Base-by-base conservation (phyloP, 495 filamentous ascomycete species). In the Podospora pseudopauciseta region DNA sequence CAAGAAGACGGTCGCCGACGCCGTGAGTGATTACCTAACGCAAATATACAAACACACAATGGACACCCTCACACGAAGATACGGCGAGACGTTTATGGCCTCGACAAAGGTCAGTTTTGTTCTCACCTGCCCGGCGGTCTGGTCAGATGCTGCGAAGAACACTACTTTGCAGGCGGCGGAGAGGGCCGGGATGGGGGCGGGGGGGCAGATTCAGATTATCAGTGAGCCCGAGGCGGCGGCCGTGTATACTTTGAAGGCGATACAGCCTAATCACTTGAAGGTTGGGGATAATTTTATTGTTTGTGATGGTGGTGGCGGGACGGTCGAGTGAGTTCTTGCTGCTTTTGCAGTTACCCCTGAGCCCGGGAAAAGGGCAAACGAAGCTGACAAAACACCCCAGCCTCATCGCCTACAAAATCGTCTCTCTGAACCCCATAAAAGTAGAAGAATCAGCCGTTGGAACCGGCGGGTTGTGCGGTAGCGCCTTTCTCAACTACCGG, bases 81-180 rank as follows among this genome's bases (percentile, higher is more conserved):
- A 91, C 49, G 89, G 88, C 59, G 79, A 85, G 70, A 84, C 85
- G 5, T 86, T 89, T 67, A 84, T 93, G 75, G 79, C 81, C 5
- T 84, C 81, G 2, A 90, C 85, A 9, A 84, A 83, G 49, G 84
- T 91, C 34, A 85, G 88, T 55, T 91, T 89, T 68, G 86, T 92
- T 27, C 79, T 93, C 27, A 93, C 90, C 0, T 91, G 91, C 49
- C 90, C 90, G 5, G 90, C 90, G n/a, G 86, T 93, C n/a, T 92
- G 90, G 90, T 87, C 86, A 9, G 90, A 92, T 61, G 83, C 84
- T 19, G 90, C 90, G n/a, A 91, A 92, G 75, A 84, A 86, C 63
- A 85, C 84, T 16, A 91, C 89, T 0, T 74, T 88, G 34, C 78
- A 82, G 59, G 90, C 89, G 27, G 90, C 90, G 1, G 85, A 91